These are phyloP conservation scores for Miscanthus sacchariflorus DNA, from an alignment of 202 grass and related monocot genomes.

Conservation along the genomic window DNA sequence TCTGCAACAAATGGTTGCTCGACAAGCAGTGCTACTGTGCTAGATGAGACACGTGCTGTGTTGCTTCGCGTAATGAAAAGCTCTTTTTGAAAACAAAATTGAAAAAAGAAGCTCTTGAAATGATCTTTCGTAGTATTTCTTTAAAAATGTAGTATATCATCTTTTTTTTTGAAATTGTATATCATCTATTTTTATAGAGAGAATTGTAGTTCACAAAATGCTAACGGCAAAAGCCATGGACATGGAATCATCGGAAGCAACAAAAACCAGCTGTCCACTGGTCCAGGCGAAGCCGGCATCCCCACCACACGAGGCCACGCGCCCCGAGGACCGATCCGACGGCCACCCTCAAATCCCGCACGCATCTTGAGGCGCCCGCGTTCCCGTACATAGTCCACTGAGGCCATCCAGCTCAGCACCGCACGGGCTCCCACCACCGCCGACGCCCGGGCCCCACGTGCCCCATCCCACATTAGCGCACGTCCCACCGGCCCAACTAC, in stretches of 20 bases:
- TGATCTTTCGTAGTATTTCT: neutral
- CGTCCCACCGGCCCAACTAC: neutral
- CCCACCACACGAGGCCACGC: fast-evolving
- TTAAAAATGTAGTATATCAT: neutral
- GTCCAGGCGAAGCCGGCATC: neutral
- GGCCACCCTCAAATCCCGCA: conserved; percentile 47
- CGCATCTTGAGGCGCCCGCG: neutral
- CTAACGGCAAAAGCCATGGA: neutral
- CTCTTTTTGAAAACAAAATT: neutral
- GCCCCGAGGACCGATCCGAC: conserved; percentile 17
- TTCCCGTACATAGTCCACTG: neutral
- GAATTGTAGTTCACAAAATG: neutral
- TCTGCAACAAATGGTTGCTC: too few relatives aligned
- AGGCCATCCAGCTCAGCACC: conserved; percentile 48
- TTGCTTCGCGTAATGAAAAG: neutral
- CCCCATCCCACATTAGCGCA: neutral
- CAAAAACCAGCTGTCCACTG: neutral
- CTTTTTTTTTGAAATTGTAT: too few relatives aligned
- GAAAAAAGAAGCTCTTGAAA: neutral
- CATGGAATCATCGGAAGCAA: neutral
- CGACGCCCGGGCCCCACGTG: conserved; percentile 27
- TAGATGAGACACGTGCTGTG: too few relatives aligned
- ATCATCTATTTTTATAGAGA: too few relatives aligned
- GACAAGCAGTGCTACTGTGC: too few relatives aligned
- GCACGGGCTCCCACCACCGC: conserved; percentile 20